A percentile compares a stretch with the other conserved stretches of the same genome.
Evolutionary conservation across 148 eudicot genomes (phyloP).

Genomic region (Cornus controversa): DNA sequence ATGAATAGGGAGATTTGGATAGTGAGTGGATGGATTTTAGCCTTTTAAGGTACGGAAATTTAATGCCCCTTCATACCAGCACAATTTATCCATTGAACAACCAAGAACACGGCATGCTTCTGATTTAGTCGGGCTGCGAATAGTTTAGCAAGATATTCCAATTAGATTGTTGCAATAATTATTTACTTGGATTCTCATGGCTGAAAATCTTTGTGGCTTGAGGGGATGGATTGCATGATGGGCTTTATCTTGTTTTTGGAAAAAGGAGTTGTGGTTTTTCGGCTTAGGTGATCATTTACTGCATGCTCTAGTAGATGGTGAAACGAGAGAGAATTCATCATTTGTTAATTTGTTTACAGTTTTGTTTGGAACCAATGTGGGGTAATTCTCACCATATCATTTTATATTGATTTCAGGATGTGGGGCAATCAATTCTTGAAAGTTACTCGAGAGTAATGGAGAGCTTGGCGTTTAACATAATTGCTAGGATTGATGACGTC

Average conservation of each 20-base stretch:
- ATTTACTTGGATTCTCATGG: neutral
- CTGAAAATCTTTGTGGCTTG: neutral
- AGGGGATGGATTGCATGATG: neutral
- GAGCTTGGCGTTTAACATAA: slow-evolving; percentile 90
- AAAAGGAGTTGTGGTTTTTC: neutral
- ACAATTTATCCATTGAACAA: no score
- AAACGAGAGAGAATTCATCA: neutral
- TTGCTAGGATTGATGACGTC: slow-evolving; percentile 87
- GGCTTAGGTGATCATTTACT: neutral
- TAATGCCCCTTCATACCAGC: no score
- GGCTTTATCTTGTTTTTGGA: neutral
- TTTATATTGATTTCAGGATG: slow-evolving; percentile 58
- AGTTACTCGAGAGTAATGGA: slow-evolving; percentile 98
- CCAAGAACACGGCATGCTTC: no score
- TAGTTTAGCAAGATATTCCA: no score
- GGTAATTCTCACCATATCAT: neutral
- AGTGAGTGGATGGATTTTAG: no score
- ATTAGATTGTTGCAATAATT: neutral
- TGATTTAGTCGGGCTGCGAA: no score
- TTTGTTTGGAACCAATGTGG: neutral
- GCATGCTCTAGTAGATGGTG: neutral
- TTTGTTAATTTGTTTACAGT: neutral
- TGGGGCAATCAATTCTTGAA: slow-evolving; percentile 94
- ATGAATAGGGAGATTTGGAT: no score
- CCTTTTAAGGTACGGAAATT: no score